Percentiles rank a stretch among this genome's conserved stretches.
These are phyloP conservation scores for Trichosanthes truncata DNA, from an alignment of 306 rosid genomes.

Conservation along the genomic window DNA sequence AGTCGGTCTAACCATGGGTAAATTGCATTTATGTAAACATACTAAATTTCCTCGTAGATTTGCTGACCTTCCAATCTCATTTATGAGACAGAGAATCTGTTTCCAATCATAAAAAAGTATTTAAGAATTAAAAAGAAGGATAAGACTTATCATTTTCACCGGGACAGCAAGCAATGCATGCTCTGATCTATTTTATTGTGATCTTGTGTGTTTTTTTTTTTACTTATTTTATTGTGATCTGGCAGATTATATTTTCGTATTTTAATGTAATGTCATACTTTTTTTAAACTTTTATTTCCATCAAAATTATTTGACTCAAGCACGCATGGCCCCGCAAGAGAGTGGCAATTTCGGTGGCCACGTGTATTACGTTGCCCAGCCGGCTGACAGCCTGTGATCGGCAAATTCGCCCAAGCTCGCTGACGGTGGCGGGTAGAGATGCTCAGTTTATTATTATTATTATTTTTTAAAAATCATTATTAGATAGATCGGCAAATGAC, in stretches of 20 bases:
- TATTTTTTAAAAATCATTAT: no score
- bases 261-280: neutral
- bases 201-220: no score
- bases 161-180: neutral
- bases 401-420: neutral
- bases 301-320: neutral
- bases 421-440: neutral
- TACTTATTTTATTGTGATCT: neutral
- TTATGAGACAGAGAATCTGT: neutral
- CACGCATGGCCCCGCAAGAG: slow-evolving; percentile 1
- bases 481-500: no score
- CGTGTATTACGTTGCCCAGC: neutral
- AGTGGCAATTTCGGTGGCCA: slow-evolving; percentile 5
- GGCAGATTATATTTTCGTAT: neutral
- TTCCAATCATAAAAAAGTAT: neutral
- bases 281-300: neutral
- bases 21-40: neutral
- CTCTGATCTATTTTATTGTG: neutral
- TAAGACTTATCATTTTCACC: neutral
- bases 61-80: neutral
- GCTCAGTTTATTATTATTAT: no score
- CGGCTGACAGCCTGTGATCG: slow-evolving; percentile 4
- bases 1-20: neutral
- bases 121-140: neutral
- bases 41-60: neutral